These are phyloP conservation scores for Corynespora cassiicola DNA, from an alignment of 2,329 filamentous ascomycete species.

Conservation along the genomic window DNA sequence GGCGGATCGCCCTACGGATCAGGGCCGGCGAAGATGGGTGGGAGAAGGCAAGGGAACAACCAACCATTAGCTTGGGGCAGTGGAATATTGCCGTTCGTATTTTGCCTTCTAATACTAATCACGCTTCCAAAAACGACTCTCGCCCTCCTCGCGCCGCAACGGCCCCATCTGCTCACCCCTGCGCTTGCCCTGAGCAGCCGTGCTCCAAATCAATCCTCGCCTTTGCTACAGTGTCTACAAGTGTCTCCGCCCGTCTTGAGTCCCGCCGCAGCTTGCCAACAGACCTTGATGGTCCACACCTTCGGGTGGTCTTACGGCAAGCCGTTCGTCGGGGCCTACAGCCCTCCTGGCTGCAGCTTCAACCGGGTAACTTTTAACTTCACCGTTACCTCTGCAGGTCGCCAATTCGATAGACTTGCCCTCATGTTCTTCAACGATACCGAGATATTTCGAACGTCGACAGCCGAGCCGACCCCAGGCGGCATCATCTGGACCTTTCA, in stretches of 20 bases:
- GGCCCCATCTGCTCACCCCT: slow-evolving; percentile 15
- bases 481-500: slow-evolving; percentile 79
- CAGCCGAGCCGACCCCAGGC: slow-evolving; percentile 73
- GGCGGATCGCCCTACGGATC: too few relatives aligned
- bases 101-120: slow-evolving; percentile 43
- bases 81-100: slow-evolving; percentile 25
- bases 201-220: slow-evolving; percentile 29
- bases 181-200: slow-evolving; percentile 22
- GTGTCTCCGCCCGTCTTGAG: slow-evolving; percentile 71
- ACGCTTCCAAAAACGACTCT: slow-evolving; percentile 31
- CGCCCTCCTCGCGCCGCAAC: slow-evolving; percentile 25
- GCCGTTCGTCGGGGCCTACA: slow-evolving; percentile 73
- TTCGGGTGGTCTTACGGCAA: slow-evolving; percentile 77
- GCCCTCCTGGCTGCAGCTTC: slow-evolving; percentile 72
- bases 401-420: slow-evolving; percentile 78
- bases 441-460: slow-evolving; percentile 85
- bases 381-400: slow-evolving; percentile 73
- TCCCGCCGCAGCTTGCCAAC: slow-evolving; percentile 54
- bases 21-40: slow-evolving; percentile 14
- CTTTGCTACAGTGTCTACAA: slow-evolving; percentile 69
- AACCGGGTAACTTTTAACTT: slow-evolving; percentile 79
- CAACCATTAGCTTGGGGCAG: slow-evolving; percentile 16
- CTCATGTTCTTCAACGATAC: slow-evolving; percentile 78
- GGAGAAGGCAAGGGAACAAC: slow-evolving; percentile 13
- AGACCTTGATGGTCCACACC: slow-evolving; percentile 71